Evolutionary conservation across 179 eudicot genomes (phyloP), one percentile per base, ranked within the genome.

Genomic region (Pouteria campechiana): DNA sequence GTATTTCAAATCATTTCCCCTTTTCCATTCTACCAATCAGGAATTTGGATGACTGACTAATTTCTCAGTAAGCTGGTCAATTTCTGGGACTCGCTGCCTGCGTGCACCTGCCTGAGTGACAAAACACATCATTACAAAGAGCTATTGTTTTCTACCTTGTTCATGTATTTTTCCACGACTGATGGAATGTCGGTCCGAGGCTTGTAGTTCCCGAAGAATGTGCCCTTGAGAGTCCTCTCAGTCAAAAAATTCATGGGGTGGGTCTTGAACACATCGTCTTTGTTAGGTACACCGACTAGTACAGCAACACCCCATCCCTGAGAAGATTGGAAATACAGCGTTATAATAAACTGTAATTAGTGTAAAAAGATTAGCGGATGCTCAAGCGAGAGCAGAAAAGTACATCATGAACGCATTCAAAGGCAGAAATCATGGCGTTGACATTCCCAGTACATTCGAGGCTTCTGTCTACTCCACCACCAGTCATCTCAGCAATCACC

Each of bases 371-470:
- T n/a, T n/a, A n/a, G n/a, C n/a, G n/a, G n/a, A n/a, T n/a, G n/a
- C n/a, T n/a, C n/a, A n/a, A n/a, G n/a, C n/a, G n/a, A 47, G 10
- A 2, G 17, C 17, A 29, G 9, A 37, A 27, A 18, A 69, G 8
- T 62, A 65, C 76, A 52, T 74, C 65, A 33, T 65, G 76, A 52
- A 65, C 70, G 20, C 76, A 69, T 57, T 74, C 70, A 23, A 74
- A 69, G 3, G 76, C 73, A 37, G 76, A 63, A 36, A 74, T 70
- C 76, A 74, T 74, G 18, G 65, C 59, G 32, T 70, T 56, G 8
- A 70, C 61, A 30, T 69, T 62, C 28, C 76, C 68, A 0, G 70
- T 65, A 54, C 80, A 70, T 55, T 74, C 76, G 6, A 74, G 46
- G 28, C 73, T 66, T 44, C 69, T 63, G 60, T 74, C 73, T 17